Percentiles rank a stretch among this genome's conserved stretches.
phyloP scores from a whole-genome alignment of 176 grass and related monocot species.

The Thalia dealbata region DNA sequence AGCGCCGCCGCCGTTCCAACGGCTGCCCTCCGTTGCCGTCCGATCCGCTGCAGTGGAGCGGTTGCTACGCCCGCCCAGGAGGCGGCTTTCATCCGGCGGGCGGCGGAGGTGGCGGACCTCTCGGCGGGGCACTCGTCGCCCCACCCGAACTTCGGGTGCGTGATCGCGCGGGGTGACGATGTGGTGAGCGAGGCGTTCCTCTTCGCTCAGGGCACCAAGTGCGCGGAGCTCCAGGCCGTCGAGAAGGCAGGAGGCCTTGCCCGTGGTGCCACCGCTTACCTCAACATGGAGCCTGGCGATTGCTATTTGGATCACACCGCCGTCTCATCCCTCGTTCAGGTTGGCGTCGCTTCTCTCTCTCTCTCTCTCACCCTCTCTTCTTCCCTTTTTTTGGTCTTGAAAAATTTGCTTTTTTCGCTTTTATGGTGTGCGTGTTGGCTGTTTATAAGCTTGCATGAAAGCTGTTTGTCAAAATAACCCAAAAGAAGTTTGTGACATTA shows the following conservation, averaged over 20 bases:
- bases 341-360: background rate
- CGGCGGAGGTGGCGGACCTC: constrained; percentile 63
- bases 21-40: background rate
- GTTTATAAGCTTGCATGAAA: background rate
- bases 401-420: background rate
- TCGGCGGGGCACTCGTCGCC: constrained; percentile 65
- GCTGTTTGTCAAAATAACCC: constrained; percentile 1
- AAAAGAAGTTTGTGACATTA: background rate
- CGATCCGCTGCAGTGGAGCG: constrained; percentile 1
- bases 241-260: constrained; percentile 54
- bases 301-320: constrained; percentile 67
- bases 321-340: constrained; percentile 64
- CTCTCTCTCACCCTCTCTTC: background rate
- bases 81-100: constrained; percentile 34
- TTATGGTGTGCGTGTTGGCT: background rate
- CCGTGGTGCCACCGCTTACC: constrained; percentile 52
- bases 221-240: constrained; percentile 63
- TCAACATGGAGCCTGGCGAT: constrained; percentile 83
- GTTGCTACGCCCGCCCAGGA: constrained; percentile 23
- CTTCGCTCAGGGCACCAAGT: constrained; percentile 86
- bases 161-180: constrained; percentile 36
- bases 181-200: constrained; percentile 70
- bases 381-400: background rate
- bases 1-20: background rate
- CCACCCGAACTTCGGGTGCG: constrained; percentile 87